A percentile compares a stretch with the other conserved stretches of the same genome.
Conservation (phyloP, 208 protist genomes). For the Wallacemonas sp. region DNA sequence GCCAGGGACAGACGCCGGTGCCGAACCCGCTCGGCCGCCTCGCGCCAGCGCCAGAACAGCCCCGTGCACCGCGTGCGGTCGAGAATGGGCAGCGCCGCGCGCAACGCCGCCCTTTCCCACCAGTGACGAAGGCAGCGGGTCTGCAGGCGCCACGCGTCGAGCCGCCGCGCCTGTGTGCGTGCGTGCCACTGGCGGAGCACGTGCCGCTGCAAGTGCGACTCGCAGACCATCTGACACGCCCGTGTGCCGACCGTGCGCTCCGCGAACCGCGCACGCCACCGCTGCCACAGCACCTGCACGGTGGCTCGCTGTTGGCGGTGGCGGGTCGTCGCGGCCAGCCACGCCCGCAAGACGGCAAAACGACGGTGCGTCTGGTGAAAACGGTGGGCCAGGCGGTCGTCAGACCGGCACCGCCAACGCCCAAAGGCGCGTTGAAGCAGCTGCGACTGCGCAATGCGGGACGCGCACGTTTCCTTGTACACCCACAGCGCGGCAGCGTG, state of each 20-base stretch:
- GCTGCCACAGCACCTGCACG: conserved; percentile 14
- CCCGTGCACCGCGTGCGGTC: not conserved
- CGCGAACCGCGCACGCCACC: conserved; percentile 26
- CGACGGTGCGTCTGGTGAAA: not conserved
- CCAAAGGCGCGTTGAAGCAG: conserved; percentile 26
- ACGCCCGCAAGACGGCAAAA: not conserved
- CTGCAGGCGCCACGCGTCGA: conserved; percentile 14
- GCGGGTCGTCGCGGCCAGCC: conserved; percentile 3
- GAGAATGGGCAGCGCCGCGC: not conserved
- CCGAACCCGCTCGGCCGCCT: conserved; percentile 3
- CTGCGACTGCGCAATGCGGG: conserved; percentile 12
- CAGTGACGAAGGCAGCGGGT: conserved; percentile 19
- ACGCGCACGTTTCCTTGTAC: conserved; percentile 17
- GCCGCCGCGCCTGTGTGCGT: not conserved
- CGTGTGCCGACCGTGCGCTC: conserved; percentile 3
- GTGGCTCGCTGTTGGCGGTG: conserved; percentile 11
- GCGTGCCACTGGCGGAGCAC: not conserved
- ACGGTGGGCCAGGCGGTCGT: not conserved
- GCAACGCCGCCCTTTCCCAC: conserved; percentile 12
- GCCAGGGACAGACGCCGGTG: conserved; percentile 24
- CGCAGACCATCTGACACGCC: not conserved
- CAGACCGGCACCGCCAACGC: conserved; percentile 21
- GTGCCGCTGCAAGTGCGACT: conserved; percentile 18
- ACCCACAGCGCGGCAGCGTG: not conserved
- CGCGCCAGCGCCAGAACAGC: conserved; percentile 13